Evolutionary conservation across 768 basidiomycete species (phyloP).

Genomic region (Suillus alpinus): DNA sequence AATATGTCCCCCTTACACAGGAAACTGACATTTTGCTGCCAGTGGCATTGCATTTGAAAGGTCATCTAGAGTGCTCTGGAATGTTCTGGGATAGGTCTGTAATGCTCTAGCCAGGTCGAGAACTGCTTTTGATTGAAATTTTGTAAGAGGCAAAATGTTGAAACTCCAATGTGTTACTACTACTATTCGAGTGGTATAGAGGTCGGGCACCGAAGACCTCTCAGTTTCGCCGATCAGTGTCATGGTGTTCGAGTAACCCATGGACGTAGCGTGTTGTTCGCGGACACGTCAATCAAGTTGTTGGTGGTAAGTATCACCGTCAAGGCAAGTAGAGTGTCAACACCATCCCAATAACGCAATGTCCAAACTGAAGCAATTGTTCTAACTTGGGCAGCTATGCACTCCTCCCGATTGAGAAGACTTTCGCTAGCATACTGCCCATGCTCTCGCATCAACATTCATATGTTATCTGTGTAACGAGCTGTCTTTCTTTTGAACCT

Average conservation of each 20-base stretch:
- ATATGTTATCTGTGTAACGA: background rate
- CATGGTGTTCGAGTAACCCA: background rate
- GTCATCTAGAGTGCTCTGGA: too few species aligned
- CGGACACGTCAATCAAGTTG: background rate
- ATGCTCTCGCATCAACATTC: background rate
- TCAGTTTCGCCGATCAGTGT: background rate
- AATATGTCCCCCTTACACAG: background rate
- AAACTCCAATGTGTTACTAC: too few species aligned
- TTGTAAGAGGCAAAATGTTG: too few species aligned
- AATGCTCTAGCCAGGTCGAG: too few species aligned
- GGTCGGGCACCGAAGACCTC: background rate
- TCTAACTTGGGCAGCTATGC: background rate
- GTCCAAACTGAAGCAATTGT: background rate
- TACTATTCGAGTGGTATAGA: background rate
- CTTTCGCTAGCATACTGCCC: background rate
- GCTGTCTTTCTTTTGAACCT: background rate
- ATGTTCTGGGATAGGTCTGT: too few species aligned
- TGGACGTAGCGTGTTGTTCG: background rate
- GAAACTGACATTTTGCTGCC: too few species aligned
- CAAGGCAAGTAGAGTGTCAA: background rate
- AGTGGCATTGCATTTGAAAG: too few species aligned
- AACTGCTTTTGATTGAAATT: too few species aligned
- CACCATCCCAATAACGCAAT: background rate
- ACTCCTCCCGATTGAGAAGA: background rate
- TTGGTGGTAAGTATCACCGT: background rate